Evolutionary conservation across 169 alveolate species (phyloP).

Genomic region (Plasmodium vinckei): DNA sequence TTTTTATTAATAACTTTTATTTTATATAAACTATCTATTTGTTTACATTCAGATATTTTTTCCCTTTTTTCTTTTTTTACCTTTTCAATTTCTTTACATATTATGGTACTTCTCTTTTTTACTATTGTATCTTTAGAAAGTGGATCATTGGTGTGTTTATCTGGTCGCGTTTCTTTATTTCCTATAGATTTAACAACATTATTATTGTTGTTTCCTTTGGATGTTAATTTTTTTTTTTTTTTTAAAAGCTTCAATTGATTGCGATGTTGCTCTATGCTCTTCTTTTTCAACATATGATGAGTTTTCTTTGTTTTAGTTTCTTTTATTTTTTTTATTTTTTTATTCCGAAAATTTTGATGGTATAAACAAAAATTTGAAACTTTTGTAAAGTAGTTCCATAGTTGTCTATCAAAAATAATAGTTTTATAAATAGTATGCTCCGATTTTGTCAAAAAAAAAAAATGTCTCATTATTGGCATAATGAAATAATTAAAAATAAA

Average conservation of each 20-base stretch:
- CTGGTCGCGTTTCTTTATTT: too few relatives aligned
- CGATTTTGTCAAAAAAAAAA: constrained; percentile 67
- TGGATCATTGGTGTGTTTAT: too few relatives aligned
- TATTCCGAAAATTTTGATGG: constrained; percentile 43
- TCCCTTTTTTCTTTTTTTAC: background rate
- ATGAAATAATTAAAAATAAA: constrained; percentile 73
- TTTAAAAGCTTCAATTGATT: background rate
- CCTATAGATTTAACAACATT: background rate
- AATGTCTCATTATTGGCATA: constrained; percentile 63
- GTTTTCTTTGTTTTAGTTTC: background rate
- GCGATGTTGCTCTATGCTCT: background rate
- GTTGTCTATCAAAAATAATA: constrained; percentile 44
- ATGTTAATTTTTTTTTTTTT: background rate
- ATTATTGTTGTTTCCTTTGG: background rate
- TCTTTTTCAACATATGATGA: too few relatives aligned
- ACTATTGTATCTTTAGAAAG: constrained; percentile 2
- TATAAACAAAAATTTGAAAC: constrained; percentile 70
- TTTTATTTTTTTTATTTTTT: constrained; percentile 39
- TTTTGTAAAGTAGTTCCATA: constrained; percentile 64
- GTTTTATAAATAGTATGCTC: constrained; percentile 72
- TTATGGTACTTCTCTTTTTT: background rate
- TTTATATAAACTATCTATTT: constrained; percentile 49
- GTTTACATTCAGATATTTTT: background rate
- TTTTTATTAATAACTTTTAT: constrained; percentile 29
- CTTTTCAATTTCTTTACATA: background rate